Evolutionary conservation across 108 stramenopile species (phyloP).

Genomic region (Tribonema minus): DNA sequence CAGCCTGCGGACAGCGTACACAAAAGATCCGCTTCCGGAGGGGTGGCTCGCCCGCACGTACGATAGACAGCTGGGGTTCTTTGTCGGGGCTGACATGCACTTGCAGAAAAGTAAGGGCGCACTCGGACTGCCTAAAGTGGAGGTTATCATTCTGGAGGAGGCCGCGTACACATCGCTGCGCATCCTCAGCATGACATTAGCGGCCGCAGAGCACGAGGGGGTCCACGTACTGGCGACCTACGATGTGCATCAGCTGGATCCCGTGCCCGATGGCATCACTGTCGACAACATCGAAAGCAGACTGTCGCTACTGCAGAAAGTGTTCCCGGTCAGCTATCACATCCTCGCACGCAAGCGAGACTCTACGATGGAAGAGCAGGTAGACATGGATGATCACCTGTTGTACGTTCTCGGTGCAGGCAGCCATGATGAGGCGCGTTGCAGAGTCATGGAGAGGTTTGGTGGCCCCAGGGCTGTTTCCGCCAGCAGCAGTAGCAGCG

Average conservation of each 20-base stretch:
- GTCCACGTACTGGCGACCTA: neutral
- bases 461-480: neutral
- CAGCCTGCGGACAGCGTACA: too few species aligned
- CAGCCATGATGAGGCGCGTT: neutral
- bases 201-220: neutral
- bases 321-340: conserved; percentile 1
- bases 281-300: neutral
- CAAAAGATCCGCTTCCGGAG: too few species aligned
- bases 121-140: neutral
- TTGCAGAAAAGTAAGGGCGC: too few species aligned
- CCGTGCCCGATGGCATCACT: neutral
- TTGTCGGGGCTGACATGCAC: neutral
- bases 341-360: conserved; percentile 18
- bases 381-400: conserved; percentile 5
- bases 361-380: conserved; percentile 4
- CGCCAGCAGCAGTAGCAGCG: neutral
- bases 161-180: neutral
- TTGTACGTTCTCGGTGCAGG: conserved; percentile 9
- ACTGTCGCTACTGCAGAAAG: neutral
- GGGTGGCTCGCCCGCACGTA: too few species aligned
- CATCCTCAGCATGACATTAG: neutral
- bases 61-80: neutral
- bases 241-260: neutral
- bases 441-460: conserved; percentile 13
- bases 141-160: neutral